These are phyloP conservation scores for Stagonosporopsis vannaccii DNA, from an alignment of 2,329 filamentous ascomycete genomes.

Conservation along the genomic window DNA sequence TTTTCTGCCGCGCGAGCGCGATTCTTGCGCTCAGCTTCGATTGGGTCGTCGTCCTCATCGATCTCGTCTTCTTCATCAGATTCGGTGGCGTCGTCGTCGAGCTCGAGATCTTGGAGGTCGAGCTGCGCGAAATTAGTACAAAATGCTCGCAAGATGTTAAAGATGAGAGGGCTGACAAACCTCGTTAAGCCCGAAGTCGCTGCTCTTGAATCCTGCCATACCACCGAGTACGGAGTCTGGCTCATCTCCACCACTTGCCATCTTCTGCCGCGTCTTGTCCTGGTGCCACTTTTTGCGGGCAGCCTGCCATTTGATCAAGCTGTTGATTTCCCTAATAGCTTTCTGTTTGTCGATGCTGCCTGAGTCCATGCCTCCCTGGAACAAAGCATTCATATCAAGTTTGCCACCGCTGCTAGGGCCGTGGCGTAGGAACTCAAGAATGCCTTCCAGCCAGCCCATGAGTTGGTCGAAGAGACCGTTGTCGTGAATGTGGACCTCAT, in stretches of 20 bases:
- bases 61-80: conserved; percentile 61
- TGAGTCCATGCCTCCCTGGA: conserved; percentile 77
- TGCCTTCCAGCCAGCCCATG: conserved; percentile 97
- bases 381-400: conserved; percentile 92
- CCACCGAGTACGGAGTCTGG: conserved; percentile 50
- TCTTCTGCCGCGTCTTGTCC: conserved; percentile 97
- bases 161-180: conserved; percentile 51
- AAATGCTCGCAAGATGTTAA: background rate
- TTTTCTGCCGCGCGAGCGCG: conserved; percentile 80
- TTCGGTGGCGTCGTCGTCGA: conserved; percentile 70
- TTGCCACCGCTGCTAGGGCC: conserved; percentile 81
- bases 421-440: conserved; percentile 88
- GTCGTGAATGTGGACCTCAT: conserved; percentile 96
- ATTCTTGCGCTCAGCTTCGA: conserved; percentile 82
- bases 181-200: conserved; percentile 89
- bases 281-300: conserved; percentile 97
- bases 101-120: conserved; percentile 85
- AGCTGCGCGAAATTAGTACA: conserved; percentile 48
- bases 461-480: conserved; percentile 95
- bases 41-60: conserved; percentile 86
- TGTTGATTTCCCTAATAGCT: conserved; percentile 81
- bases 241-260: conserved; percentile 77
- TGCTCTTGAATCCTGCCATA: conserved; percentile 70
- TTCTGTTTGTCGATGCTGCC: conserved; percentile 73
- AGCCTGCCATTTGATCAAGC: conserved; percentile 91